Conservation (phyloP, 2,329 filamentous ascomycete genomes). For the Apiospora pterosperma region DNA sequence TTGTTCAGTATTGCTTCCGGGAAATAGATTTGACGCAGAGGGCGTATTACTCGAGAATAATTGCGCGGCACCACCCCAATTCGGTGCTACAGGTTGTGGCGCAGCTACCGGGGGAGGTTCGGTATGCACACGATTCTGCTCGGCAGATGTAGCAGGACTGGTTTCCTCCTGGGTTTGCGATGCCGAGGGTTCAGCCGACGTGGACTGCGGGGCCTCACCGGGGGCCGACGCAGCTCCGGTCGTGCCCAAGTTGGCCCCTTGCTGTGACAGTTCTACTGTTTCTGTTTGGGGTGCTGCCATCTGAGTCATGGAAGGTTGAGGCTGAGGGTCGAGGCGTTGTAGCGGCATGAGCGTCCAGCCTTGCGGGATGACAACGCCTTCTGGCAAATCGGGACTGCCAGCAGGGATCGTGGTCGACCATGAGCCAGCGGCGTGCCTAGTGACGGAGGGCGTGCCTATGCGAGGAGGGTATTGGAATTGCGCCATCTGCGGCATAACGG, state of each 20-base stretch:
- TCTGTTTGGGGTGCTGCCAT: constrained; percentile 7
- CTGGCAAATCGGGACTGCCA: constrained; percentile 58
- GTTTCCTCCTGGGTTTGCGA: constrained; percentile 5
- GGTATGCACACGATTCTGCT: constrained; percentile 11
- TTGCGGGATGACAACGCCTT: constrained; percentile 60
- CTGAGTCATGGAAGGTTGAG: constrained; percentile 15
- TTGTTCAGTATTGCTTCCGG: constrained; percentile 8
- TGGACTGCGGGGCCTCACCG: neutral
- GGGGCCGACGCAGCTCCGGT: neutral
- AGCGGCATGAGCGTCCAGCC: constrained; percentile 65
- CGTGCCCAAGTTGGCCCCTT: neutral
- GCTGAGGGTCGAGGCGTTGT: constrained; percentile 44
- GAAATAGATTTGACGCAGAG: constrained; percentile 10
- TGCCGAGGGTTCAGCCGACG: neutral
- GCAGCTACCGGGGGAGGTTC: constrained; percentile 38
- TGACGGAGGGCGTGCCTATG: constrained; percentile 38
- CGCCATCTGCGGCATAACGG: constrained; percentile 16
- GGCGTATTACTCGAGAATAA: constrained; percentile 35
- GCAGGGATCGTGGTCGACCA: constrained; percentile 52
- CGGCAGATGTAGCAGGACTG: constrained; percentile 8
- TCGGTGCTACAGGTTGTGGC: constrained; percentile 45
- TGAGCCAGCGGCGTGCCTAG: constrained; percentile 43
- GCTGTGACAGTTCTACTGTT: neutral
- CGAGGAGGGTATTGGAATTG: constrained; percentile 28
- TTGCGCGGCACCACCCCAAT: constrained; percentile 49